Conservation (phyloP, 2,329 filamentous ascomycete genomes). For the Coniochaeta sp. region DNA sequence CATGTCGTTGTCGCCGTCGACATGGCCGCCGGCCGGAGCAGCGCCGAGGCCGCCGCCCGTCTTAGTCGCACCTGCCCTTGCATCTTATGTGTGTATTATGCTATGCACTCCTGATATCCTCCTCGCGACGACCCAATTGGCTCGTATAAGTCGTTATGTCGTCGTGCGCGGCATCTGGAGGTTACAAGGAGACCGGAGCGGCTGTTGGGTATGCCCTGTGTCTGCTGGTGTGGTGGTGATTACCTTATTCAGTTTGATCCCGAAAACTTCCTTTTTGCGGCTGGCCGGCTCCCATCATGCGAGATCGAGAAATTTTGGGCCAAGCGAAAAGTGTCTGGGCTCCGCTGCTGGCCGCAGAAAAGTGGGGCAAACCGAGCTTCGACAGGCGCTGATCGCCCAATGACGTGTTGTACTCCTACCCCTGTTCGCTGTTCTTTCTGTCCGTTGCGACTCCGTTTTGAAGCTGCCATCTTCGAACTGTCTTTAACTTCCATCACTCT, state of each 20-base stretch:
- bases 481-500: background rate
- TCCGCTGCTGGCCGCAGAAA: background rate
- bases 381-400: conserved; percentile 6
- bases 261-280: conserved; percentile 3
- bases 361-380: background rate
- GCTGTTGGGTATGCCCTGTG: background rate
- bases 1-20: conserved; percentile 29
- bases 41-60: conserved; percentile 43
- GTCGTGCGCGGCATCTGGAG: background rate
- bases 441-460: background rate
- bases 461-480: background rate
- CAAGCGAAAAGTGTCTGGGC: background rate
- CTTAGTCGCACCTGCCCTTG: conserved; percentile 40
- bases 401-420: conserved; percentile 8
- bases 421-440: background rate
- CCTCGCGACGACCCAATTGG: conserved; percentile 23
- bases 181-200: background rate
- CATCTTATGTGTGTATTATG: too few species aligned
- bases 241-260: background rate
- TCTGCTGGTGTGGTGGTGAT: background rate
- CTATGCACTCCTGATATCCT: conserved; percentile 13
- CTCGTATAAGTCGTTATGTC: background rate
- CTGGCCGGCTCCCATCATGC: background rate
- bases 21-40: conserved; percentile 33
- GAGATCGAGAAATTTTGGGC: conserved; percentile 1